Percentiles rank a stretch among this genome's conserved stretches.
Conservation (phyloP, 441 rosid species). For the Gossypium lobatum region DNA sequence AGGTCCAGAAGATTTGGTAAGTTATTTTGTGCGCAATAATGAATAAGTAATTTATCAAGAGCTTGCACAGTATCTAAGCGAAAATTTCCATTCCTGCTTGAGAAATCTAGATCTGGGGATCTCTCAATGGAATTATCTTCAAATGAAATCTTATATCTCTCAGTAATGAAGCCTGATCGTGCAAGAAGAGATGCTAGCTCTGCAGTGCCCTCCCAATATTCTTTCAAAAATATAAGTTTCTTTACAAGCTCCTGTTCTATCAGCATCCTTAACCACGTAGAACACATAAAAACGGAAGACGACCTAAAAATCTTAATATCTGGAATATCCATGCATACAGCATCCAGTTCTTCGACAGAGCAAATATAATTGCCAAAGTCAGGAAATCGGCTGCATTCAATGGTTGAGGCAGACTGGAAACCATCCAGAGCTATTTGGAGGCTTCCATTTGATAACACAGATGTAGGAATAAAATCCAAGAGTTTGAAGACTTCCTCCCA, state of each 20-base stretch:
- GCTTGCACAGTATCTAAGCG: constrained; percentile 41
- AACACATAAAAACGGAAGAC: constrained; percentile 51
- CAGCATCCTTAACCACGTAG: constrained; percentile 68
- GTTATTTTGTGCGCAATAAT: constrained; percentile 60
- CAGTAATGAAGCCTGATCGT: constrained; percentile 66
- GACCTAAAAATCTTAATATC: constrained; percentile 64
- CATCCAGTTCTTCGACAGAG: constrained; percentile 77
- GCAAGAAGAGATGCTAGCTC: constrained; percentile 76
- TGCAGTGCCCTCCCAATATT: constrained; percentile 81
- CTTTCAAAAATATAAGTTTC: constrained; percentile 72
- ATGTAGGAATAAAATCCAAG: constrained; percentile 69
- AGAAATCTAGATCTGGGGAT: constrained; percentile 42
- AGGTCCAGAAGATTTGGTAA: constrained; percentile 92
- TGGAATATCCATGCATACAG: constrained; percentile 80
- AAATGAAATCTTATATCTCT: constrained; percentile 32
- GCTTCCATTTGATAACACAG: constrained; percentile 63
- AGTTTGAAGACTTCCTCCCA: constrained; percentile 90
- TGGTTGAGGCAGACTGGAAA: constrained; percentile 42
- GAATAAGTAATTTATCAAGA: constrained; percentile 65
- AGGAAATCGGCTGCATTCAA: constrained; percentile 39
- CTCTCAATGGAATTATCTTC: constrained; percentile 42
- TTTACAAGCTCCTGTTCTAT: constrained; percentile 88
- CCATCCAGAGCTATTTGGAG: constrained; percentile 74
- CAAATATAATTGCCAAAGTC: constrained; percentile 47
- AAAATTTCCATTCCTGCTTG: constrained; percentile 35